A percentile compares a stretch with the other conserved stretches of the same genome.
These are phyloP conservation scores for Fonsecaea pedrosoi DNA, from an alignment of 2,329 filamentous ascomycete genomes.

Conservation along the genomic window DNA sequence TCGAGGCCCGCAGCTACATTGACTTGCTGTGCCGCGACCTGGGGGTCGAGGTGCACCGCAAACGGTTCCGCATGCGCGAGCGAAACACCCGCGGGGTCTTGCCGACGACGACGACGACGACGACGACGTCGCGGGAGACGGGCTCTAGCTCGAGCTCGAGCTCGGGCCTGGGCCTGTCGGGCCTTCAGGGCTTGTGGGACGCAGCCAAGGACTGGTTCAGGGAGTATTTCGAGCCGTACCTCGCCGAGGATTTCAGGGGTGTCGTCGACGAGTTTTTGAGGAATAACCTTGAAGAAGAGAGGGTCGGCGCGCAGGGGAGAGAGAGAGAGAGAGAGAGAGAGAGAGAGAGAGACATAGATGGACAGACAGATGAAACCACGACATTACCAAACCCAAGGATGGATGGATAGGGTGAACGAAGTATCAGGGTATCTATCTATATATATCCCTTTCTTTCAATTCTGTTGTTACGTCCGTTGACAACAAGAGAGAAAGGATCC, in stretches of 20 bases:
- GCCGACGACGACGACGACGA: no score
- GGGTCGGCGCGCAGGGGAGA: neutral
- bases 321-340: neutral
- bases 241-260: constrained; percentile 21
- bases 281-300: neutral
- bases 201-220: constrained; percentile 6
- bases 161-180: no score
- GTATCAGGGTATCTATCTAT: no score
- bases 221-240: constrained; percentile 22
- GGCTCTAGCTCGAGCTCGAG: no score
- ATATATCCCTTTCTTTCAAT: no score
- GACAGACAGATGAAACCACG: neutral
- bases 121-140: no score
- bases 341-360: neutral
- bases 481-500: neutral
- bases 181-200: constrained; percentile 2
- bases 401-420: no score
- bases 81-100: neutral
- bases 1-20: constrained; percentile 20
- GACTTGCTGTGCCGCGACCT: constrained; percentile 22
- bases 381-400: no score
- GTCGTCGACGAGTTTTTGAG: constrained; percentile 24
- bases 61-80: constrained; percentile 7
- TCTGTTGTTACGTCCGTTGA: no score
- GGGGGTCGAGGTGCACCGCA: constrained; percentile 17